Base-by-base conservation (phyloP, 1,284 basidiomycete genomes). In the Vanrija sp. region DNA sequence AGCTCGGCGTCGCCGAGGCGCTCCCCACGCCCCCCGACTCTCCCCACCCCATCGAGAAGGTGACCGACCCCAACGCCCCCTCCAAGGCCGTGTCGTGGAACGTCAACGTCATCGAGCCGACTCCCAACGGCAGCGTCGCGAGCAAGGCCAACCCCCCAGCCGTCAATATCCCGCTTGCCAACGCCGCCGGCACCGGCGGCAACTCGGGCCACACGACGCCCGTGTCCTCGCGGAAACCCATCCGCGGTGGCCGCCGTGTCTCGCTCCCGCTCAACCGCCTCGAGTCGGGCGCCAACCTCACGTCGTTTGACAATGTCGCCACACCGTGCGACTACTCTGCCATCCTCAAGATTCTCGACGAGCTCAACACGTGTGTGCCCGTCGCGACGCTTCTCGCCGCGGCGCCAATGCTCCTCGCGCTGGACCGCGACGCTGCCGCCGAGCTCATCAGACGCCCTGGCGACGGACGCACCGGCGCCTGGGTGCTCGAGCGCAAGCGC, bases 401-500 rank as follows among this genome's bases (percentile, higher is more conserved):
- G 25, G 78, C 90, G 31, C 93, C 94, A 2, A 93, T 95, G 86
- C 75, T 98, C 37, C 69, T 91, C 27, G 84, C 88, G 0, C 74
- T 97, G 38, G 85, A 90, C 61, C 73, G 69, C 6, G 82, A 83
- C 36, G 80, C 82, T 2, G 71, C 72, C 6, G 59, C 75, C 65
- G 62, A 75, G 66, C 53, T 81, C 37, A 66, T 80, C 25, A 59
- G 64, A 72, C 46, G 71, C 62, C 47, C 75, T 72, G 45, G 68
- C 73, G 37, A 79, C 79, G 52, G 82, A 3, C 52, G 64, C 31
- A 24, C 51, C 14, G 64, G 63, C 5, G 61, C 65, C 3, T 75
- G 65, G 62, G 68, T 71, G 1, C 31, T 67, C 16, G 72, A 76
- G 57, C 57, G 86, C 46, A 77, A 82, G 24, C 75, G 78, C 27